Evolutionary conservation across 2,329 filamentous ascomycete species (phyloP), one percentile per base, ranked within the genome.

Genomic region (Aspergillus glaucus): DNA sequence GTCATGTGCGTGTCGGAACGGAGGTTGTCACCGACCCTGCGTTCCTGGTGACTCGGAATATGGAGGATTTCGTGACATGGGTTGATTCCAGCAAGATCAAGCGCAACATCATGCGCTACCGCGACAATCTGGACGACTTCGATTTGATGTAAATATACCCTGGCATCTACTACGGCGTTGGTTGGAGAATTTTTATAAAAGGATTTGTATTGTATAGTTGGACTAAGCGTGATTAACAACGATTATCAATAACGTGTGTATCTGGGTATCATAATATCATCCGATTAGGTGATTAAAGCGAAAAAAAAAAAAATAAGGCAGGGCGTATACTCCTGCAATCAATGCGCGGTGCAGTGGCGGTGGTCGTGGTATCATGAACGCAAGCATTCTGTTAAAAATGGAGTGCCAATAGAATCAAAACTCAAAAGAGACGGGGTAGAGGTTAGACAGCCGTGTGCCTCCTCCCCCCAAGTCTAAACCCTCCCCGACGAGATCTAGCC

Each of bases 31-130:
- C 88, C 2, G 92, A 97, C 66, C 84, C 90, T 24, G 91, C 90
- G 0, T 96, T 90, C 62, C 71, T 96, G 46, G 89, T 97, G 6
- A 93, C 88, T 34, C 79, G 91, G 56, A 87, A 83, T 52, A 88
- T 95, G 79, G 92, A 97, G 72, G 92, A 97, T 72, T 95, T 94
- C 67, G 87, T 97, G 15, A 96, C 92, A 0, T 97, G 92, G 92
- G 86, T 92, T 8, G 88, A 94, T 62, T 89, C 88, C 51, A 94
- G 88, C 71, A 96, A 96, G 86, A 91, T 97, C 69, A 95, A 95
- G 85, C 81, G 87, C 65, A 93, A 90, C 66, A 95, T 96, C 55
- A 85, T 95, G 81, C 88, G 88, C 72, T 97, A 96, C 68, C 83
- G 89, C 60, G 90, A 96, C 70, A 88, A 95, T 76, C 72, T 96